Conservation (phyloP, 139 green algal genomes). For the Bryopsis sp. region DNA sequence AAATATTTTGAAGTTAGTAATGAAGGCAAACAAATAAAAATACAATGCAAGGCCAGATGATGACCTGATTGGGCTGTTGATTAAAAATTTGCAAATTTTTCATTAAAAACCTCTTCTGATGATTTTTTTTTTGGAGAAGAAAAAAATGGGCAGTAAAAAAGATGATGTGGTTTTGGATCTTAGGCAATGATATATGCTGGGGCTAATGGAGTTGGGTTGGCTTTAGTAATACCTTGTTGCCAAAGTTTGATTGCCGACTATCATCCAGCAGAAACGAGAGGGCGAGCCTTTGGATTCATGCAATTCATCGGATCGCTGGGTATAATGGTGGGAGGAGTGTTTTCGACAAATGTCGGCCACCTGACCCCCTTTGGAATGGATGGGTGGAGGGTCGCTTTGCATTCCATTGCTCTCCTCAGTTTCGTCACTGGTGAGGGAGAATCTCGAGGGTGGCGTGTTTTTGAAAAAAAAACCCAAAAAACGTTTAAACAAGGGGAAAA, state of each 20-base stretch:
- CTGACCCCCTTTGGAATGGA: constrained; percentile 31
- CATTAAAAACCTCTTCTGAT: not conserved
- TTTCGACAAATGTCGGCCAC: constrained; percentile 59
- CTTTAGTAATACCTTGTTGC: constrained; percentile 59
- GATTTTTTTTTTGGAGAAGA: too few relatives aligned
- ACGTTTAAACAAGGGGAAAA: too few relatives aligned
- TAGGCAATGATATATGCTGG: constrained; percentile 43
- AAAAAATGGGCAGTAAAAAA: too few relatives aligned
- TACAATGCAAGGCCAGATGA: too few relatives aligned
- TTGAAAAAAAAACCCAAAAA: too few relatives aligned
- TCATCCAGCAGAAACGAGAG: constrained; percentile 38
- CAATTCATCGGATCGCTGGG: constrained; percentile 42
- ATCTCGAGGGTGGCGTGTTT: too few relatives aligned
- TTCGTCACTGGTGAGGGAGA: constrained; percentile 27
- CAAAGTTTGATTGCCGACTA: constrained; percentile 60
- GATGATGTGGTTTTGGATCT: not conserved
- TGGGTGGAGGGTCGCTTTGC: constrained; percentile 59
- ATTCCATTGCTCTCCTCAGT: constrained; percentile 38
- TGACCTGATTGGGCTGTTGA: too few relatives aligned
- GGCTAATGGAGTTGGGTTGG: constrained; percentile 60
- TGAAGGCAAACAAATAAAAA: too few relatives aligned
- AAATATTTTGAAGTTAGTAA: too few relatives aligned
- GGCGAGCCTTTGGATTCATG: constrained; percentile 56
- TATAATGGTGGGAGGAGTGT: constrained; percentile 46
- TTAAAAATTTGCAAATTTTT: not conserved